Percentiles rank a stretch among this genome's conserved stretches.
Conservation (phyloP, 495 filamentous ascomycete species). For the Jackrogersella multiformis region DNA sequence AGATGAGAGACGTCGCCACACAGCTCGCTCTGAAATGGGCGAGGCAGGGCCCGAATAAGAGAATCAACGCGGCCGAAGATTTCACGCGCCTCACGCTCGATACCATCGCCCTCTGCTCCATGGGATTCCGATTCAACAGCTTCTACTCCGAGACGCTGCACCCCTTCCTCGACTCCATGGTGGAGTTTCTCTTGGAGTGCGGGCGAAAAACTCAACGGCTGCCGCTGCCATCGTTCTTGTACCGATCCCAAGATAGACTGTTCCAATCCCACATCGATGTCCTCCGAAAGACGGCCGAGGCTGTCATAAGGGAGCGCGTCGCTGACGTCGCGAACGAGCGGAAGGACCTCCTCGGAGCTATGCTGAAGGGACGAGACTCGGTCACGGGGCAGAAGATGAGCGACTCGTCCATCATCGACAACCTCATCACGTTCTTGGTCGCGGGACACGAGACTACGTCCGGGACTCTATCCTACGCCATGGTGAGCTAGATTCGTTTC, state of each 20-base stretch:
- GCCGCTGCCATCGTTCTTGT: slow-evolving; percentile 63
- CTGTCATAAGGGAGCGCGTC: slow-evolving; percentile 65
- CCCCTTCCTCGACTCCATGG: slow-evolving; percentile 74
- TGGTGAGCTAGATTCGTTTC: too few relatives aligned
- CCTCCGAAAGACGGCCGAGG: slow-evolving; percentile 63
- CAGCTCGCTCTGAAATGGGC: slow-evolving; percentile 81
- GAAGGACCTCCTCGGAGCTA: slow-evolving; percentile 74
- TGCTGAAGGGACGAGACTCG: slow-evolving; percentile 73
- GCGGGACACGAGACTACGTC: slow-evolving; percentile 81
- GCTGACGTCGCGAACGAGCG: slow-evolving; percentile 66
- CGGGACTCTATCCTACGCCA: slow-evolving; percentile 61
- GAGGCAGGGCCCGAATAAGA: slow-evolving; percentile 64
- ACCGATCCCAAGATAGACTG: slow-evolving; percentile 65
- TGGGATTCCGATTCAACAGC: slow-evolving; percentile 81
- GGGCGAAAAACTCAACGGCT: slow-evolving; percentile 59
- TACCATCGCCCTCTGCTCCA: slow-evolving; percentile 74
- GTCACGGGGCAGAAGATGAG: slow-evolving; percentile 71
- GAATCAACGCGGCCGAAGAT: slow-evolving; percentile 71
- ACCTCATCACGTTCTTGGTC: slow-evolving; percentile 79
- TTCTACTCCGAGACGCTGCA: slow-evolving; percentile 74
- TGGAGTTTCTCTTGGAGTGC: slow-evolving; percentile 65
- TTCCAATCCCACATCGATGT: slow-evolving; percentile 64
- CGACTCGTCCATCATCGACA: slow-evolving; percentile 70
- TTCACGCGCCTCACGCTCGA: slow-evolving; percentile 80
- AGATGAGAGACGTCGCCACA: slow-evolving; percentile 77